These are phyloP conservation scores for Populus pruinosa DNA, from an alignment of 345 rosid genomes.

Conservation along the genomic window DNA sequence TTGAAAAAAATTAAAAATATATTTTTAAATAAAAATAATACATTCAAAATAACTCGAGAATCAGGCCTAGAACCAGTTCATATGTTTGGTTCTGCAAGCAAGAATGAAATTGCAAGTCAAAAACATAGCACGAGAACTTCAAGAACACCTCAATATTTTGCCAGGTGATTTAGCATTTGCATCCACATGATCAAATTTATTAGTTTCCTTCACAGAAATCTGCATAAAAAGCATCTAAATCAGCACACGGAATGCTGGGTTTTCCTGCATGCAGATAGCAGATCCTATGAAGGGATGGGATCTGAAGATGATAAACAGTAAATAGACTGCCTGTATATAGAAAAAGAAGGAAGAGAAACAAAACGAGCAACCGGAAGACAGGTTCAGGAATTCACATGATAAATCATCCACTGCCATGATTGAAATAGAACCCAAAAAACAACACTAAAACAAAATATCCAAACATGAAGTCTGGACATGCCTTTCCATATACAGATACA, in stretches of 20 bases:
- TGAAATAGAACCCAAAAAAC: not conserved
- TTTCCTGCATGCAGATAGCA: not conserved
- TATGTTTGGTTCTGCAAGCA: not conserved
- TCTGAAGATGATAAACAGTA: not conserved
- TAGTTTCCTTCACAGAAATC: not conserved
- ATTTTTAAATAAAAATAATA: too few relatives aligned
- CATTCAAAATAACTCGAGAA: too few relatives aligned
- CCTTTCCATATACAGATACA: not conserved
- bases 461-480: not conserved
- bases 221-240: not conserved
- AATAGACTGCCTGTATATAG: not conserved
- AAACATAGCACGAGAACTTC: not conserved
- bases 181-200: not conserved
- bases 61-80: too few relatives aligned
- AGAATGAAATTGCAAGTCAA: not conserved
- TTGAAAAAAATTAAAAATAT: too few relatives aligned
- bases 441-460: too few relatives aligned
- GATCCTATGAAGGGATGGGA: not conserved
- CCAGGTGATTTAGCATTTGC: not conserved
- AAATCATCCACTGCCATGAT: not conserved
- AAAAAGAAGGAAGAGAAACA: not conserved
- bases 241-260: not conserved
- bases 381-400: not conserved
- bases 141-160: not conserved
- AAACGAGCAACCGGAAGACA: not conserved